phyloP scores from a whole-genome alignment of 2,329 filamentous ascomycete genomes.

The Beauveria sp. region DNA sequence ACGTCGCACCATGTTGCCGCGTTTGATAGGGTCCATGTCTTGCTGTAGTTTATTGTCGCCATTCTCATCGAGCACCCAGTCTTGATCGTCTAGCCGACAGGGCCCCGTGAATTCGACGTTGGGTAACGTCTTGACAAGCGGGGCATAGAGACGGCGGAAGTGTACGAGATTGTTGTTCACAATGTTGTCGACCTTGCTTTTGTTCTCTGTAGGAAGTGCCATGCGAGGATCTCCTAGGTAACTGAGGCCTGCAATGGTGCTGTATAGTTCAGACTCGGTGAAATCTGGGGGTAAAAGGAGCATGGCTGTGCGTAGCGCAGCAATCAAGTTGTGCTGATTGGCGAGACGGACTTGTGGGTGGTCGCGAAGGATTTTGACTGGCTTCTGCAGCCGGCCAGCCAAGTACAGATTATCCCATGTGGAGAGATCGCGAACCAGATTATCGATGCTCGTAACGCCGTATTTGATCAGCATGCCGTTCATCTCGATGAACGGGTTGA shows the following conservation, averaged over 20 bases:
- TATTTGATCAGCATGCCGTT: conserved; percentile 98
- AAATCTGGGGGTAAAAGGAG: conserved; percentile 78
- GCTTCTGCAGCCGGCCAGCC: conserved; percentile 93
- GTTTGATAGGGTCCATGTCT: conserved; percentile 85
- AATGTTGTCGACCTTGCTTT: conserved; percentile 88
- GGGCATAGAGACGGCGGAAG: conserved; percentile 85
- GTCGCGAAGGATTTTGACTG: conserved; percentile 93
- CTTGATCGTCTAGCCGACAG: conserved; percentile 28
- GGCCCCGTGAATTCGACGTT: conserved; percentile 71
- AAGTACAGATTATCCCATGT: conserved; percentile 94
- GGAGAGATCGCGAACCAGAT: conserved; percentile 75
- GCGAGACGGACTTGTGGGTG: conserved; percentile 86
- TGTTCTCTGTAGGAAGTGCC: conserved; percentile 82
- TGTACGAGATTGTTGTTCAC: conserved; percentile 85
- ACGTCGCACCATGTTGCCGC: conserved; percentile 93
- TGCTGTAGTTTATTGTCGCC: conserved; percentile 66
- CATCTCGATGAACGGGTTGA: conserved; percentile 90
- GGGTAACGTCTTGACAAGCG: conserved; percentile 80
- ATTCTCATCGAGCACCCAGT: conserved; percentile 34
- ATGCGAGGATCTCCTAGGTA: conserved; percentile 97
- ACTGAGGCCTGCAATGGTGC: conserved; percentile 82
- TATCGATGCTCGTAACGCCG: conserved; percentile 90
- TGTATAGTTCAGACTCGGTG: conserved; percentile 81
- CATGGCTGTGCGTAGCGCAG: conserved; percentile 81
- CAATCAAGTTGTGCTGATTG: conserved; percentile 92